Evolutionary conservation across 2,329 filamentous ascomycete genomes (phyloP), one percentile per base, ranked within the genome.

Genomic region (Penicillium sp.): DNA sequence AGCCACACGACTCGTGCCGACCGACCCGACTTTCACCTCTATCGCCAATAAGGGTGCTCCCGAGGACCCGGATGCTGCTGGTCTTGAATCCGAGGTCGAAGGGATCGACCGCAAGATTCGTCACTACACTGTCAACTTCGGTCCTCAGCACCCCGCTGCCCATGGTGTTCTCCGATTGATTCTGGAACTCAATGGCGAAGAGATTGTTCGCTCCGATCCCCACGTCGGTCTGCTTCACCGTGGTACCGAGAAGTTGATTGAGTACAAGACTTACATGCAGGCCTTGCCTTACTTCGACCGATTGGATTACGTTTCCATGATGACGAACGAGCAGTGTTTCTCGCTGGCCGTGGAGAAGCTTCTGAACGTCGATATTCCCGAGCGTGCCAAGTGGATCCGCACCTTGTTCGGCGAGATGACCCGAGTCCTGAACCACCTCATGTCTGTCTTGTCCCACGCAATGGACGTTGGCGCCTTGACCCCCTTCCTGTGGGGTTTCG

Each of bases 251-350:
- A 99, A 99, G 82, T 83, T 99, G 76, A 97, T 97, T 75, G 93
- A 99, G 80, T 99, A 99, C 82, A 96, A 95, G 81, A 95, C 92
- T 63, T 99, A 99, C 70, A 82, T 97, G 67, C 93, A 99, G 79
- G 93, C 93, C 50, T 79, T 99, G 68, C 93, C 93, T 49, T 99
- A 99, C 79, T 99, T 99, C 71, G 93, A 99, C 76, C 89, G 93
- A 63, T 80, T 99, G 72, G 93, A 99, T 75, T 99, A 99, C 74
- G 91, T 96, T 63, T 96, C 90, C 66, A 99, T 99, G 95, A 99
- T 99, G 93, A 99, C 93, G 66, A 99, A 99, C 75, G 93, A 99
- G 80, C 93, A 99, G 76, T 95, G 90, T 69, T 99, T 89, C 75
- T 84, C 90, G 31, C 81, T 99, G 59, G 93, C 90, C 16, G 92